Evolutionary conservation across 805 yeast species (phyloP), one percentile per base, ranked within the genome.

Genomic region (Ogataea pilisensis): DNA sequence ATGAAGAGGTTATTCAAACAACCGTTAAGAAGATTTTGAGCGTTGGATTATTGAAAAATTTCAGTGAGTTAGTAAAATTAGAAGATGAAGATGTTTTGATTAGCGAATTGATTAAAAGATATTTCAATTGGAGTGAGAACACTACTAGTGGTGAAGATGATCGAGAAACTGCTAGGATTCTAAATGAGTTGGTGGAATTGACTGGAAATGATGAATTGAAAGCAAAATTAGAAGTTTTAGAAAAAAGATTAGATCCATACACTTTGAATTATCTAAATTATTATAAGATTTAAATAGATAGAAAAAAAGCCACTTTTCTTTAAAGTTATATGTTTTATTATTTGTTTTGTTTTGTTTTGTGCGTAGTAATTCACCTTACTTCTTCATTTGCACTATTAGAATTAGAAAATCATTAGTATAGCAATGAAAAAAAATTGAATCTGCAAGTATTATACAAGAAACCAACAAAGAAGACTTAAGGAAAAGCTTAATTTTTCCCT

Each of bases 21-120:
- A 44, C 63, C 3, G 48, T 59, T 19, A 50, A 51, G 37, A 58
- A 58, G 43, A 52, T 58, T 18, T 44, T 58, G 22, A 38, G 37
- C 19, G 42, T 55, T 8, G 57, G 59, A 4, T 37, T 59, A 30
- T 26, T 38, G 35, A 57, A 50, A 36, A 43, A 42, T 21, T 57
- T 57, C 27, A 33, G 39, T 11, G 45, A 43, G 13, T 37, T 46
- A 9, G 34, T 39, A 21, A 43, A 43, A 17, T 25, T 30, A 5
- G 48, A 44, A 14, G 41, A 42, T 13, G 41, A 36, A 2, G 45
- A 43, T 9, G 42, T 37, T n/a, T 39, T 48, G 14, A 36, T 53
- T 8, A 40, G 38, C 6, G 8, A 31, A 8, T 34, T 51, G 12
- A 35, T 49, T 18, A 38, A 41, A n/a, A 36, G 26, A 3, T 58